Conservation (phyloP, 768 basidiomycete genomes). For the Trametes gibbosa region DNA sequence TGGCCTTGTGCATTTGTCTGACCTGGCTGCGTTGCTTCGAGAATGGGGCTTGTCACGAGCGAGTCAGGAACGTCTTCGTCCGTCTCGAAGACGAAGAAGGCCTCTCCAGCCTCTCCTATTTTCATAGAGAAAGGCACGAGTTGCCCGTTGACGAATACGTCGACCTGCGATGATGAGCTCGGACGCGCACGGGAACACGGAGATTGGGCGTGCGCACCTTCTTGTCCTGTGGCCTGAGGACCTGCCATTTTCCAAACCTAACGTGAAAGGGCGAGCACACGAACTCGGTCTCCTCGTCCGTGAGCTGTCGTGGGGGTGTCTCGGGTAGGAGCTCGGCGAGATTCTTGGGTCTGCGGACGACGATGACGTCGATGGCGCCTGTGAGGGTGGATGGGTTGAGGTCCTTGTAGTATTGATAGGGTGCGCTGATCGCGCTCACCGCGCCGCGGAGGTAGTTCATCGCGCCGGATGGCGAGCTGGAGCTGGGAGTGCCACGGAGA, state of each 20-base stretch:
- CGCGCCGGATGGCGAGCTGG: constrained; percentile 10
- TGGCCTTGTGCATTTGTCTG: constrained; percentile 28
- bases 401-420: constrained; percentile 88
- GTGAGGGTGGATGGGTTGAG: constrained; percentile 96
- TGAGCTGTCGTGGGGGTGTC: constrained; percentile 6
- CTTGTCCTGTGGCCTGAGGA: constrained; percentile 91
- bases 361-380: constrained; percentile 98
- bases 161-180: constrained; percentile 54
- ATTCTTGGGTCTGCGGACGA: constrained; percentile 64
- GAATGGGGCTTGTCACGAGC: constrained; percentile 89
- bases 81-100: constrained; percentile 98
- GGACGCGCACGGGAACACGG: neutral
- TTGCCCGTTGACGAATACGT: constrained; percentile 81
- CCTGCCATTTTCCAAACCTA: constrained; percentile 95
- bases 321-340: constrained; percentile 7
- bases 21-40: constrained; percentile 56
- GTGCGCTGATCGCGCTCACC: constrained; percentile 79
- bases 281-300: constrained; percentile 56
- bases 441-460: constrained; percentile 93
- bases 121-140: constrained; percentile 95
- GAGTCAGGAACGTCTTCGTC: constrained; percentile 91
- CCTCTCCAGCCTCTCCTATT: constrained; percentile 97
- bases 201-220: constrained; percentile 49
- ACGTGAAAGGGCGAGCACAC: constrained; percentile 97
- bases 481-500: neutral